A percentile compares a stretch with the other conserved stretches of the same genome.
phyloP scores from a whole-genome alignment of 140 eudicot genomes.

The Flaveria floridana region DNA sequence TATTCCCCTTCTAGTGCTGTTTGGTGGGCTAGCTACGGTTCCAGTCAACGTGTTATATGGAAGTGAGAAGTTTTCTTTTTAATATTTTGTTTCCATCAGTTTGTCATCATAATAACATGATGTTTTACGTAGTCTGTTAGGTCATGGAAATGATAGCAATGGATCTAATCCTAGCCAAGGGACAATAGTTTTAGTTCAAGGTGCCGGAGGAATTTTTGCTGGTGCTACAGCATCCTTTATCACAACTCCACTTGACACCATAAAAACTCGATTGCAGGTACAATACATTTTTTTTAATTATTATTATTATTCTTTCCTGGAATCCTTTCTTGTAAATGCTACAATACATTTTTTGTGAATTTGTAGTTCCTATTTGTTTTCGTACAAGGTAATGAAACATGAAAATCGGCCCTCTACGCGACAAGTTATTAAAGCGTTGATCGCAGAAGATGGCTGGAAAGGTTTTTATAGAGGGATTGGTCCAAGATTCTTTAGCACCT shows the following conservation, averaged over 20 bases:
- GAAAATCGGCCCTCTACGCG: slow-evolving; percentile 63
- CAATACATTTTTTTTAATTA: not conserved
- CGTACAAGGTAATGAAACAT: slow-evolving; percentile 69
- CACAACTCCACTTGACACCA: slow-evolving; percentile 92
- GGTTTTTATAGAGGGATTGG: slow-evolving; percentile 92
- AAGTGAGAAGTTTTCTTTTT: slow-evolving; percentile 41
- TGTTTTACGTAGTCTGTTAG: slow-evolving; percentile 50
- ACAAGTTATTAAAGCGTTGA: slow-evolving; percentile 68
- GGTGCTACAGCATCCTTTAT: slow-evolving; percentile 86
- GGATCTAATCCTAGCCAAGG: slow-evolving; percentile 50
- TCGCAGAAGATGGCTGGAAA: slow-evolving; percentile 85
- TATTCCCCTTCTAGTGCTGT: slow-evolving; percentile 99
- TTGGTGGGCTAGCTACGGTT: slow-evolving; percentile 99
- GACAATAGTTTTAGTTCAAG: slow-evolving; percentile 67
- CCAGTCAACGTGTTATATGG: slow-evolving; percentile 98
- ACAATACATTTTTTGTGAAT: not conserved
- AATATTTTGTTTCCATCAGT: not conserved
- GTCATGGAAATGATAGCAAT: slow-evolving; percentile 51
- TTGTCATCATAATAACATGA: not conserved
- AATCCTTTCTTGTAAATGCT: not conserved
- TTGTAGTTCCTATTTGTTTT: slow-evolving; percentile 7
- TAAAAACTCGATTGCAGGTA: slow-evolving; percentile 90
- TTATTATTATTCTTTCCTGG: not conserved
- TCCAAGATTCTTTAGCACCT: slow-evolving; percentile 97
- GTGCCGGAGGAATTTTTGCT: slow-evolving; percentile 79